phyloP scores from a whole-genome alignment of 306 rosid genomes.

The Prunus dulcis region DNA sequence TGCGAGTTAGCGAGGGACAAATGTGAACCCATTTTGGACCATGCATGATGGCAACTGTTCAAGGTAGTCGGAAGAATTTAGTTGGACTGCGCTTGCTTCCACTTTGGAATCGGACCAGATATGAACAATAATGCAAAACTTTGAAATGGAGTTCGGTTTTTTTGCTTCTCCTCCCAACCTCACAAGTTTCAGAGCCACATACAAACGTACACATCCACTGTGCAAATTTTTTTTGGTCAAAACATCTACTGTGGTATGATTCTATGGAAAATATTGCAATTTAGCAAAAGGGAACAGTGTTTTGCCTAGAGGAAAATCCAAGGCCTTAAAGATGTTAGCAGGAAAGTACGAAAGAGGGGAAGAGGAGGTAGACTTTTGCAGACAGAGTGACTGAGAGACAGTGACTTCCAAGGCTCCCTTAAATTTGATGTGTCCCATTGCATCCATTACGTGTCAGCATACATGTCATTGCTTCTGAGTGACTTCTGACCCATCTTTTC shows the following conservation, averaged over 20 bases:
- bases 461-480: slow-evolving; percentile 22
- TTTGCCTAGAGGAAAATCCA: neutral
- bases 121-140: neutral
- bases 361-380: neutral
- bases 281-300: neutral
- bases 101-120: neutral
- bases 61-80: slow-evolving; percentile 6
- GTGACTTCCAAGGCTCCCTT: neutral
- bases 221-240: no score
- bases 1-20: no score
- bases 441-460: slow-evolving; percentile 41
- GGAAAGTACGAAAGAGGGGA: neutral
- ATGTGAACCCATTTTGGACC: neutral
- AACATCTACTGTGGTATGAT: no score
- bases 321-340: neutral
- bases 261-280: no score
- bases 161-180: neutral
- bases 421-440: slow-evolving; percentile 47
- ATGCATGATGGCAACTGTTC: neutral
- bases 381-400: neutral
- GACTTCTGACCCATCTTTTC: slow-evolving; percentile 27
- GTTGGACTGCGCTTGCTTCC: slow-evolving; percentile 1
- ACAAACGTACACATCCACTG: no score
- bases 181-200: no score
- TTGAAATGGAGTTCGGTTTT: neutral